Evolutionary conservation across 2,329 filamentous ascomycete genomes (phyloP), one percentile per base, ranked within the genome.

Genomic region (Chaetomiaceae sp.): DNA sequence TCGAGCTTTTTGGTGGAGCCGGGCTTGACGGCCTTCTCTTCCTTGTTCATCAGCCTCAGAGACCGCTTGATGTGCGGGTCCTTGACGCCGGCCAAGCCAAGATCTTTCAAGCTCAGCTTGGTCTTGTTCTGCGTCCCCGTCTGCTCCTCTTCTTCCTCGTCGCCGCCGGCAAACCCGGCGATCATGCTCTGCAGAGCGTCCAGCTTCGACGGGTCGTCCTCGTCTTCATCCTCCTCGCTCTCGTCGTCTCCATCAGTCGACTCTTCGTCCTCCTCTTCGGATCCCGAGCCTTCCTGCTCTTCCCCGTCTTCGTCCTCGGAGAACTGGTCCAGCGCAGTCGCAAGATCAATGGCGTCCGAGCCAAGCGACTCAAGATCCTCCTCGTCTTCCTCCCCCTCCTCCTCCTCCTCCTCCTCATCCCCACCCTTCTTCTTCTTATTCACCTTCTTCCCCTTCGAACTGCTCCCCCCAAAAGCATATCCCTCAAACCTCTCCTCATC

Each of bases 1-100:
- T 87, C 84, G 4, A 97, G 79, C 69, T 90, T 95, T 50, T 84
- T 81, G 23, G 79, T 75, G 33, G 81, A 74, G 15, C 80, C 79
- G 50, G 83, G 60, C 74, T 83, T 74, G 69, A 75, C 66, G 45
- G 64, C 78, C 61, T 82, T 83, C 43, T 80, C 75, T 60, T 85
- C 82, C 64, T 82, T 84, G 58, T 76, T 80, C 65, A 91, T 79
- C 58, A 88, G 79, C 69, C 92, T 94, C 46, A 94, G 76, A 0
- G 89, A 86, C 64, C 86, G 90, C 66, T 89, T 91, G 64, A 91
- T 81, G 44, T 83, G 78, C 2, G 86, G 82, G 65, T 95, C 89
- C 55, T 83, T 85, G 44, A 90, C 77, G 12, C 84, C 83, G 22
- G 84, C 77, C 44, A 95, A 74, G 11, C 80, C 81, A 11, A 96